A percentile compares a stretch with the other conserved stretches of the same genome.
phyloP scores from a whole-genome alignment of 2,329 filamentous ascomycete genomes.

The Dactylellina parvicollis region DNA sequence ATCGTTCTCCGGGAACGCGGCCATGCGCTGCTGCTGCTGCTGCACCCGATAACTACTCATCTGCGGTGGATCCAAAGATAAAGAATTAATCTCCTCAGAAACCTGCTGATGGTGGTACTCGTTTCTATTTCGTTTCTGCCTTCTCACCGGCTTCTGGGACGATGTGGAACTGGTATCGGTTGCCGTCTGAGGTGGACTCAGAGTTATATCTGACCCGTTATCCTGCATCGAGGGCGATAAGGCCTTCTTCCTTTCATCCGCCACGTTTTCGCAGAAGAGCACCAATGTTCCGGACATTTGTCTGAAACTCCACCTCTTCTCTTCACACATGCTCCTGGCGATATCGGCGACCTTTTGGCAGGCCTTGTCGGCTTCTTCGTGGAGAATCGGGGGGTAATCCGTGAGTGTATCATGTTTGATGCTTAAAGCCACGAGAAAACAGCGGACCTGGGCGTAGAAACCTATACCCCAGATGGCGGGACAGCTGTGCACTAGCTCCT shows the following conservation, averaged over 20 bases:
- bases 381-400: conserved; percentile 53
- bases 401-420: conserved; percentile 55
- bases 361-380: conserved; percentile 46
- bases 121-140: conserved; percentile 18
- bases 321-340: conserved; percentile 56
- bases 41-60: conserved; percentile 13
- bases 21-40: no score
- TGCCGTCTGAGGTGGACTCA: conserved; percentile 28
- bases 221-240: conserved; percentile 47
- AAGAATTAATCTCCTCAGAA: conserved; percentile 16
- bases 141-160: conserved; percentile 23
- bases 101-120: conserved; percentile 17
- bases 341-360: conserved; percentile 55
- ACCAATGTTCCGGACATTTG: conserved; percentile 55
- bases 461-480: conserved; percentile 57
- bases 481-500: conserved; percentile 55
- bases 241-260: conserved; percentile 32
- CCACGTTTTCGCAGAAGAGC: conserved; percentile 52
- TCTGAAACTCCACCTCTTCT: conserved; percentile 56
- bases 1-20: conserved; percentile 27
- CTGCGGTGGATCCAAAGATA: conserved; percentile 18
- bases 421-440: conserved; percentile 55
- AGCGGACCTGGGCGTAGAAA: conserved; percentile 56
- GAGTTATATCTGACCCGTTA: conserved; percentile 28
- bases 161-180: conserved; percentile 25